Base-by-base conservation (phyloP, 78 protist species). In the Andalucia godoyi region DNA sequence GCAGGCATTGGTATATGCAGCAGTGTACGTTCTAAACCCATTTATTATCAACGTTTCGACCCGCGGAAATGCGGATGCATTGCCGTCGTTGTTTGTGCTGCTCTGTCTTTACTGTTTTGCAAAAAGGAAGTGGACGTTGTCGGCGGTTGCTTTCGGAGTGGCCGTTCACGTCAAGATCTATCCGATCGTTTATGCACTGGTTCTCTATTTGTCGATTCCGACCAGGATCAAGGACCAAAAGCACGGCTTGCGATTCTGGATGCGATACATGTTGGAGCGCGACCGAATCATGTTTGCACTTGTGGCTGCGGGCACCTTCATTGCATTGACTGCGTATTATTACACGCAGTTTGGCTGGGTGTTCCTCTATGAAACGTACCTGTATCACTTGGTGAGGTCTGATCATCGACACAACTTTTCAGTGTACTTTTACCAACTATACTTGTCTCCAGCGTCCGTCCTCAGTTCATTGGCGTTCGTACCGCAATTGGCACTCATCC, bases 401-500 rank as follows among this genome's bases (percentile, higher is more conserved):
- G 95, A 90, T 76, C 66, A 38, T 36, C 67, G 96, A 33, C 98
- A 94, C 70, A 94, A 91, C 70, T 86, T 94, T 41, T 83, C 92
- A 39, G 77, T 84, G 29, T 91, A 85, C 72, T 94, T 75, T 50
- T 79, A 84, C 72, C 81, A 43, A 30, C 70, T 85, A 43, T 89
- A 87, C 55, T 71, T 71, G 59, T 27, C 42, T 21, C 2, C n/a
- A 10, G 23, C 51, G 57, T 36, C 36, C 39, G 27, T 30, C 6
- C 21, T 12, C 15, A 13, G 37, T 21, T 4, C 30, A 30, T 4
- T 63, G 12, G 69, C 52, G 33, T 52, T 72, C 39, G 21, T 72
- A 17, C 76, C 76, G 47, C 76, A 71, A 27, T 18, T 43, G 17
- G 18, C 72, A 8, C 34, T 62, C 8, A 47, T 83, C 40, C 49